Conservation (phyloP, 129 eudicot genomes). For the Oenanthe sinensis region DNA sequence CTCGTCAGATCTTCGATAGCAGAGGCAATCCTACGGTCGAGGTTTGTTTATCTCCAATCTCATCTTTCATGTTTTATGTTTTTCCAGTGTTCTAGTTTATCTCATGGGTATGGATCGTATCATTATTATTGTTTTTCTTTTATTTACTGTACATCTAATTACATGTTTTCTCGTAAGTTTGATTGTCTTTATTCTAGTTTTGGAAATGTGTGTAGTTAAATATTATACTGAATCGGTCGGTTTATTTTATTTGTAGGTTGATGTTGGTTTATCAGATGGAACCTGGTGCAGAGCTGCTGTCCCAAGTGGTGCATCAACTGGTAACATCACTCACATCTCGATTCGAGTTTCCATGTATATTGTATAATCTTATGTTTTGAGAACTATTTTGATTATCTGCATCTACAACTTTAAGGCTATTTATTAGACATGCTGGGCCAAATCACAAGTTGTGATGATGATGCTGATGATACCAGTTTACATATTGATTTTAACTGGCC, state of each 20-base stretch:
- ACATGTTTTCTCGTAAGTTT: not conserved
- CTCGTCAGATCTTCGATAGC: conserved; percentile 98
- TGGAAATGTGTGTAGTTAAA: not conserved
- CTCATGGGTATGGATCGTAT: not conserved
- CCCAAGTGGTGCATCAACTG: conserved; percentile 99
- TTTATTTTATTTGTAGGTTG: conserved; percentile 44
- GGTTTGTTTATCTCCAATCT: conserved; percentile 29
- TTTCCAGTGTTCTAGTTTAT: not conserved
- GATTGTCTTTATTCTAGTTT: not conserved
- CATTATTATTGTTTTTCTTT: not conserved
- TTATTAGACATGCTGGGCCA: no score
- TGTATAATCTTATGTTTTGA: not conserved
- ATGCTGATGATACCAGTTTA: not conserved
- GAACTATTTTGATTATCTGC: not conserved
- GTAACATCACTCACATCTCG: conserved; percentile 21
- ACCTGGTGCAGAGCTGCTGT: conserved; percentile 83
- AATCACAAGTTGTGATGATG: no score
- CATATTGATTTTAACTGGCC: not conserved
- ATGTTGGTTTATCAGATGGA: conserved; percentile 55
- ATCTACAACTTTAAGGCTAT: not conserved
- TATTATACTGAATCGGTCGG: not conserved
- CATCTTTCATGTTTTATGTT: not conserved
- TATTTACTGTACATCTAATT: not conserved
- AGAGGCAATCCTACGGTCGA: conserved; percentile 99
- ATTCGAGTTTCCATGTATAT: not conserved